A percentile compares a stretch with the other conserved stretches of the same genome.
These are phyloP conservation scores for Schwanniomyces polymorphus DNA, from an alignment of 805 yeast genomes.

Conservation along the genomic window DNA sequence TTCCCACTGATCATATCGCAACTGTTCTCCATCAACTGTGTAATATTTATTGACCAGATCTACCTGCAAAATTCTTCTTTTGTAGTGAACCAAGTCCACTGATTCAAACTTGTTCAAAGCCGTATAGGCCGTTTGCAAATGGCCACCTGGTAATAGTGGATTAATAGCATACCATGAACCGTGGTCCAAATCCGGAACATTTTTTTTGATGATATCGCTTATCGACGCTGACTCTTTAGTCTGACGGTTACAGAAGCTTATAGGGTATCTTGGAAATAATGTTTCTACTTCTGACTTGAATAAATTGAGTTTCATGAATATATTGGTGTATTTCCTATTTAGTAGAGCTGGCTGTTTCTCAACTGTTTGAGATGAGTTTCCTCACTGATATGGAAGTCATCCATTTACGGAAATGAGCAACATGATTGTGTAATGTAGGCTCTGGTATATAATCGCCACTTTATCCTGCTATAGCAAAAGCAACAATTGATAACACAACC, in stretches of 20 bases:
- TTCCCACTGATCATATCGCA: constrained; percentile 40
- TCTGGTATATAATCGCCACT: constrained; percentile 6
- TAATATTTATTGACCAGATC: constrained; percentile 22
- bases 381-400: constrained; percentile 1
- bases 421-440: constrained; percentile 6
- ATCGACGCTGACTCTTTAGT: constrained; percentile 14
- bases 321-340: not conserved
- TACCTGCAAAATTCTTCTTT: constrained; percentile 39
- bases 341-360: not conserved
- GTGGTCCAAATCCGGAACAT: constrained; percentile 41
- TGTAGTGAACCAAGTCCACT: constrained; percentile 44
- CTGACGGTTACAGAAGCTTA: constrained; percentile 14
- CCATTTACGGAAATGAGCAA: constrained; percentile 1
- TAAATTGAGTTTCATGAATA: constrained; percentile 6
- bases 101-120: constrained; percentile 44
- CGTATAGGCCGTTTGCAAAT: constrained; percentile 50
- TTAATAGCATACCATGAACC: constrained; percentile 41
- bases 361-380: not conserved
- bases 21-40: constrained; percentile 22
- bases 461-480: not conserved
- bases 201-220: constrained; percentile 31
- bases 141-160: constrained; percentile 50
- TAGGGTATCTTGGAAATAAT: constrained; percentile 21
- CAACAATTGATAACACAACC: not conserved
- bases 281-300: constrained; percentile 26